Base-by-base conservation (phyloP, 2,329 filamentous ascomycete species). In the Daldinia sp. region DNA sequence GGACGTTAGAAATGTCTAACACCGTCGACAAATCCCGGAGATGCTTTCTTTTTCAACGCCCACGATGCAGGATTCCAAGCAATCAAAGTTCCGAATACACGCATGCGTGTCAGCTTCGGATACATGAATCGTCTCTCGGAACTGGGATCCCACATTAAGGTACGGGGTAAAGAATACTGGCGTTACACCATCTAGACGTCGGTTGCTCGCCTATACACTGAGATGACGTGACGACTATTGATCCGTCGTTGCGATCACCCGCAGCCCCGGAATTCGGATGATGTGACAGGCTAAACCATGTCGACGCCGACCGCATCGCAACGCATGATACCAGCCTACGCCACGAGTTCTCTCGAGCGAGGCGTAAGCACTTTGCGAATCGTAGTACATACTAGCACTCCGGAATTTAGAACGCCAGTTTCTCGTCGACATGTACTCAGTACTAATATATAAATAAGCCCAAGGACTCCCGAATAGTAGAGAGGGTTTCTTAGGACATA, bases 351-450 rank as follows among this genome's bases (percentile, higher is more conserved):
- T 13, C 21, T n/a, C n/a, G 6, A 13, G 39, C 21, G 21, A 45
- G 13, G 7, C 27, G 39, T 45, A 45, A 45, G 39, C 21, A 45
- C 39, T 45, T 45, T 27, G 39, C 25, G 39, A n/a, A 6, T 15
- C 21, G 35, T 39, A 11, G 39, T 3, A 9, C 7, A 23, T 3
- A 9, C 7, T n/a, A 13, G 21, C 6, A 25, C 15, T 1, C 6
- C 39, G 39, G 39, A 45, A 27, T 27, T 45, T 45, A 45, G 39
- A 45, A 45, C 39, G 39, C 39, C 39, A n/a, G 39, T 10, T 25
- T 15, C 11, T 15, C 8, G 21, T 15, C 21, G 39, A 7, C 37
- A 11, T 27, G 7, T 45, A 45, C 13, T 13, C 39, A 25, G 39
- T 15, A 27, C 8, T 25, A 23, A n/a, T n/a, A 45, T 45, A 45